Base-by-base conservation (phyloP, 2,329 filamentous ascomycete species). In the Aureobasidium zeae region DNA sequence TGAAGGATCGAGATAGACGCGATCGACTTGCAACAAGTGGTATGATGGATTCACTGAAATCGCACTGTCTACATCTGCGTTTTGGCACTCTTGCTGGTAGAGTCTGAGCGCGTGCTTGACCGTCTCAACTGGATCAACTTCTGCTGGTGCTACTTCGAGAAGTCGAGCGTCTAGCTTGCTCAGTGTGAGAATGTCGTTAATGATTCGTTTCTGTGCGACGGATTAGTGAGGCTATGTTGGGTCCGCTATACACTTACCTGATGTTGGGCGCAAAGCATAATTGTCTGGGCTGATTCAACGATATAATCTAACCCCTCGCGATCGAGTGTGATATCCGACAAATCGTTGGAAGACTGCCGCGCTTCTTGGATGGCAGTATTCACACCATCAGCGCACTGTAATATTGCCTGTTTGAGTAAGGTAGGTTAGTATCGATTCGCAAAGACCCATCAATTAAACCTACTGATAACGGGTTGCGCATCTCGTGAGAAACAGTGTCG, bases 1-100 rank as follows among this genome's bases (percentile, higher is more conserved):
- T 1, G 52, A 51, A 10, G 56, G 47, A 32, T 61, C 58, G 4
- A 58, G 51, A 49, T 55, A 46, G 8, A 58, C 56, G 37, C 51
- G 53, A 15, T 51, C 33, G 1, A 57, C 44, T 0, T 61, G 62
- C 1, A 76, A 63, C 0, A 67, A 59, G 2, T 62, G 63, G 53
- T 77, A 80, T 0, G 77, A 79, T 11, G 69, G 53, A 49, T 79
- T 74, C 5, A 82, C 66, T 2, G 69, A 62, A 50, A 81, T 76
- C 12, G 69, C 67, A 47, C 85, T 68, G 15, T 73, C 62, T 38
- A 86, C 82, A 24, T 76, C 71, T 1, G 77, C 73, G 16, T 74
- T 78, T 24, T 77, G 73, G 2, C 82, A 69, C 56, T 86, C 81
- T 2, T 77, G 75, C 48, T 83, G 77, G 49, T 85, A 85, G 70